Evolutionary conservation across 768 basidiomycete genomes (phyloP).

Genomic region (Pleurotus djamor): DNA sequence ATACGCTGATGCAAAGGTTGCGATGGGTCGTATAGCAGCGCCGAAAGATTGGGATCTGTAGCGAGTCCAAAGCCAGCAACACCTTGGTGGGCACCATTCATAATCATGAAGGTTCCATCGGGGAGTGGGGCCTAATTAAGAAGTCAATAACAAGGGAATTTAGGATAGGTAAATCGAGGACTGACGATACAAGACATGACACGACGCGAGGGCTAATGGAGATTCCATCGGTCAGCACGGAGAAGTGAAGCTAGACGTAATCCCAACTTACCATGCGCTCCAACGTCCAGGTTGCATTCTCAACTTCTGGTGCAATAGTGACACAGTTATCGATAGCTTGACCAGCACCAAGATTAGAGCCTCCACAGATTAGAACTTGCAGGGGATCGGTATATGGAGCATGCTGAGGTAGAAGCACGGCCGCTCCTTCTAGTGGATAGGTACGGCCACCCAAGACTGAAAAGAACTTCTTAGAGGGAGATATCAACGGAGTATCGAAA

Average conservation of each 20-base stretch:
- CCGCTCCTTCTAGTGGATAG: slow-evolving; percentile 75
- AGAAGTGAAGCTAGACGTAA: not conserved
- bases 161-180: not conserved
- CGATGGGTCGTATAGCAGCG: slow-evolving; percentile 53
- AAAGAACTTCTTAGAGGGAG: not conserved
- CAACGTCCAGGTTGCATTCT: slow-evolving; percentile 62
- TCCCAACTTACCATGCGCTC: slow-evolving; percentile 70
- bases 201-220: slow-evolving; percentile 57
- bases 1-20: slow-evolving; percentile 45
- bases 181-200: slow-evolving; percentile 70
- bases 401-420: slow-evolving; percentile 65
- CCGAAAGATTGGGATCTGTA: slow-evolving; percentile 41
- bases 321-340: slow-evolving; percentile 68
- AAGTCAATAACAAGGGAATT: not conserved
- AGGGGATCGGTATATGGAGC: slow-evolving; percentile 76
- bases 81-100: slow-evolving; percentile 57
- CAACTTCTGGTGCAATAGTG: slow-evolving; percentile 60
- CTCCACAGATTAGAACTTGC: slow-evolving; percentile 73
- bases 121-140: slow-evolving; percentile 36
- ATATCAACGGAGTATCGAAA: not conserved
- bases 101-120: slow-evolving; percentile 54
- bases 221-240: not conserved
- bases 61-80: slow-evolving; percentile 56
- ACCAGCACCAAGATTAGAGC: slow-evolving; percentile 58
- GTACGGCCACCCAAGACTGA: slow-evolving; percentile 68